phyloP scores from a whole-genome alignment of 768 basidiomycete genomes.

The Amanita muscaria region DNA sequence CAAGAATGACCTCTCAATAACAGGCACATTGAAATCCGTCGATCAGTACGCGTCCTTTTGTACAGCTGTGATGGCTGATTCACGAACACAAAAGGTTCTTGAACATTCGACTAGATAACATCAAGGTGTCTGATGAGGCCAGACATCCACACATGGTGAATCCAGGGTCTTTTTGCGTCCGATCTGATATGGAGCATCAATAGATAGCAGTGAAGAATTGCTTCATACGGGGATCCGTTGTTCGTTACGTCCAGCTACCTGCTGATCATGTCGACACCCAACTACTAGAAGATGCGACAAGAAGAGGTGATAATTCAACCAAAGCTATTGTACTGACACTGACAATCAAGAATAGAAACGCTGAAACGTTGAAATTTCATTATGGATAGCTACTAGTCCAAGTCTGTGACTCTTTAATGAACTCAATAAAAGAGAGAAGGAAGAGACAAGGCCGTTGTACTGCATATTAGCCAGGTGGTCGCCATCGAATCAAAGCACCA shows the following conservation, averaged over 20 bases:
- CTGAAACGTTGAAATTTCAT: slow-evolving; percentile 33
- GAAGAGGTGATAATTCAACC: slow-evolving; percentile 59
- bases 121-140: slow-evolving; percentile 85
- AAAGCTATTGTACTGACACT: background rate
- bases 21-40: slow-evolving; percentile 91
- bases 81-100: slow-evolving; percentile 52
- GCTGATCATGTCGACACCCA: slow-evolving; percentile 92
- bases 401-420: too few species aligned
- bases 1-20: slow-evolving; percentile 97
- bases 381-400: too few species aligned
- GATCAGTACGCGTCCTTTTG: slow-evolving; percentile 67
- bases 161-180: background rate
- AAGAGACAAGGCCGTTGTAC: too few species aligned
- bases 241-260: slow-evolving; percentile 93
- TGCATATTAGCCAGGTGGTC: too few species aligned
- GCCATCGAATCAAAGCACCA: too few species aligned
- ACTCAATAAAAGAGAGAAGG: too few species aligned
- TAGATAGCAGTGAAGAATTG: slow-evolving; percentile 99
- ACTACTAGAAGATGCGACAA: slow-evolving; percentile 89
- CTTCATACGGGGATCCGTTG: slow-evolving; percentile 97
- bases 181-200: background rate
- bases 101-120: slow-evolving; percentile 93
- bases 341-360: background rate
- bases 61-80: slow-evolving; percentile 3
- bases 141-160: slow-evolving; percentile 94